Base-by-base conservation (phyloP, 73 alveolate genomes). In the Blepharisma japonicum region DNA sequence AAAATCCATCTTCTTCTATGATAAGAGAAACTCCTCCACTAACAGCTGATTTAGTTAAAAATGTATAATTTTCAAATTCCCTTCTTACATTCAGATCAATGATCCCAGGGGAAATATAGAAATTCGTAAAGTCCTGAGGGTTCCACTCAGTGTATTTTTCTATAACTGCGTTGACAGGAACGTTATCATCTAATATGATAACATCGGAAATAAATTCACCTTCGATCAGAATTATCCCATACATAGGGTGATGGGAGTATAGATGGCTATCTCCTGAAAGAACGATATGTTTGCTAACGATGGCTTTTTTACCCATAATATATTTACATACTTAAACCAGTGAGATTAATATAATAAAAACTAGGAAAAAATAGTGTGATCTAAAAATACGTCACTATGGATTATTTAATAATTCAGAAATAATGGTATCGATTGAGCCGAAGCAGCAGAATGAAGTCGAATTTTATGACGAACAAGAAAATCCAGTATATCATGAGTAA, bases 41-140 rank as follows among this genome's bases (percentile, higher is more conserved):
- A 14, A 61, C 14, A 14, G 49, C 74, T 61, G 74, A n/a, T 61
- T 25, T 61, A 14, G 74, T 61, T 39, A 61, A 25, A 9, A 14
- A 11, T 20, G 50, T 18, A 25, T 14, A 25, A 25, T 14, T 25
- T 61, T 61, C 74, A 14, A 8, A 61, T 25, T 61, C 74, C 18
- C 46, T 14, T 61, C 74, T n/a, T 14, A 61, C 74, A 25, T 61
- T 61, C 14, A 61, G 74, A 61, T 61, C 74, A 9, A 61, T 61
- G 14, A 61, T 14, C 38, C 74, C 74, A 14, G 74, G 74, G 2
- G 74, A 61, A 9, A 61, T 25, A 39, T 61, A 61, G 39, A 18
- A 61, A 25, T 61, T 39, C 18, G 50, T 2, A 39, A 2, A 61
- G 74, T 61, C 74, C 46, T 14, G 46, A n/a, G 23, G 47, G 23